Evolutionary conservation across 83 land plant genomes (phyloP).

Genomic region (Thuja plicata): DNA sequence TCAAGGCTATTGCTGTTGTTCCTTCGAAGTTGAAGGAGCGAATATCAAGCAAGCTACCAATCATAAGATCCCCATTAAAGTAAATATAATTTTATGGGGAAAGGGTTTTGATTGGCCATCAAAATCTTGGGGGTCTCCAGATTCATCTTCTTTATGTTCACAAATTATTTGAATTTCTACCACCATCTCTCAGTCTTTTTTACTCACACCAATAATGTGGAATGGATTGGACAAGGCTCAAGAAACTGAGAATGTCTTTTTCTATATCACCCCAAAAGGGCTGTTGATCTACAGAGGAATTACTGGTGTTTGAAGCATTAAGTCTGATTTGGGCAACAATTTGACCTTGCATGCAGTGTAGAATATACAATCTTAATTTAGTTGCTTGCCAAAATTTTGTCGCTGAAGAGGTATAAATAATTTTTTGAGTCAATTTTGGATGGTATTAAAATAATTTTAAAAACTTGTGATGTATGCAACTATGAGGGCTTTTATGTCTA

Average conservation of each 20-base stretch:
- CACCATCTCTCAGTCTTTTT: not conserved
- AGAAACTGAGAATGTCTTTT: not conserved
- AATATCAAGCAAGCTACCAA: not conserved
- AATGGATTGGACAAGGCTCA: not conserved
- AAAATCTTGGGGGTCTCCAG: not conserved
- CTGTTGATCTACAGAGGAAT: not conserved
- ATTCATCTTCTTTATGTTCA: not conserved
- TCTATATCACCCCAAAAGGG: not conserved
- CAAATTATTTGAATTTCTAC: not conserved
- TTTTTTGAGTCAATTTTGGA: not conserved
- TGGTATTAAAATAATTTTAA: not conserved
- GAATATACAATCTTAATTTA: not conserved
- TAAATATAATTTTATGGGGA: not conserved
- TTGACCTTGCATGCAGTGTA: not conserved
- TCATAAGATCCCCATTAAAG: not conserved
- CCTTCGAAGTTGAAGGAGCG: conserved; percentile 1
- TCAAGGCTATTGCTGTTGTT: not conserved
- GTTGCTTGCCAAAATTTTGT: not conserved
- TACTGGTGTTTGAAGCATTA: not conserved
- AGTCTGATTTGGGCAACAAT: not conserved
- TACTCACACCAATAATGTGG: not conserved
- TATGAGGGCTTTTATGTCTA: not conserved
- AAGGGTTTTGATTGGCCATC: not conserved
- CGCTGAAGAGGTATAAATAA: not conserved
- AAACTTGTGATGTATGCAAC: not conserved